phyloP scores from a whole-genome alignment of 2,329 filamentous ascomycete species.

The Colletotrichum falcatum region DNA sequence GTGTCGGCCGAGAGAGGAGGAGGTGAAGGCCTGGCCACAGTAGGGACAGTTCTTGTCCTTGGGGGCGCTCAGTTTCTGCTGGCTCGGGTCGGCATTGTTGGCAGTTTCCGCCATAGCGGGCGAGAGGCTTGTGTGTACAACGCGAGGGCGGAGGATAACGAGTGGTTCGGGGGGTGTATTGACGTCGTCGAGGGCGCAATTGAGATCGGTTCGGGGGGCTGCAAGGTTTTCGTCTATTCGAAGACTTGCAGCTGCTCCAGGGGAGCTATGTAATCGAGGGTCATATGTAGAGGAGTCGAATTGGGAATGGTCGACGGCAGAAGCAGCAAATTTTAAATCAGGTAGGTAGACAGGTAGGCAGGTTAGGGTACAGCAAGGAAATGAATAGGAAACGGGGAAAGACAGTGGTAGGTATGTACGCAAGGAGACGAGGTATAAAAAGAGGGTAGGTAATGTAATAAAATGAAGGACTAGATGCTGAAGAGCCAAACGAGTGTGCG shows the following conservation, averaged over 20 bases:
- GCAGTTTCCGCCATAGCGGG: conserved; percentile 46
- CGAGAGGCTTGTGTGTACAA: neutral
- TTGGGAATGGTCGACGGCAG: conserved; percentile 7
- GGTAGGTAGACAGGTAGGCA: no score
- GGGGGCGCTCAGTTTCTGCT: conserved; percentile 58
- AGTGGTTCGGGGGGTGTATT: conserved; percentile 19
- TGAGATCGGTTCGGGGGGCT: conserved; percentile 1
- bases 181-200: neutral
- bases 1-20: conserved; percentile 91
- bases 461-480: conserved; percentile 35
- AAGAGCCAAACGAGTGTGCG: conserved; percentile 40
- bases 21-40: conserved; percentile 91
- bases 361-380: conserved; percentile 21
- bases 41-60: conserved; percentile 93
- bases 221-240: conserved; percentile 9
- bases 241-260: conserved; percentile 37
- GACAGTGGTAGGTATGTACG: conserved; percentile 23
- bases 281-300: conserved; percentile 28
- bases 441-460: neutral
- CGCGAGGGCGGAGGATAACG: conserved; percentile 4
- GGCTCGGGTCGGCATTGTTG: conserved; percentile 52
- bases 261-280: conserved; percentile 39
- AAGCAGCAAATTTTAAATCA: conserved; percentile 26
- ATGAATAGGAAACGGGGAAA: conserved; percentile 25
- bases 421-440: conserved; percentile 28